A percentile compares a stretch with the other conserved stretches of the same genome.
These are phyloP conservation scores for Colletotrichum spaethianum DNA, from an alignment of 2,329 filamentous ascomycete species.

Conservation along the genomic window DNA sequence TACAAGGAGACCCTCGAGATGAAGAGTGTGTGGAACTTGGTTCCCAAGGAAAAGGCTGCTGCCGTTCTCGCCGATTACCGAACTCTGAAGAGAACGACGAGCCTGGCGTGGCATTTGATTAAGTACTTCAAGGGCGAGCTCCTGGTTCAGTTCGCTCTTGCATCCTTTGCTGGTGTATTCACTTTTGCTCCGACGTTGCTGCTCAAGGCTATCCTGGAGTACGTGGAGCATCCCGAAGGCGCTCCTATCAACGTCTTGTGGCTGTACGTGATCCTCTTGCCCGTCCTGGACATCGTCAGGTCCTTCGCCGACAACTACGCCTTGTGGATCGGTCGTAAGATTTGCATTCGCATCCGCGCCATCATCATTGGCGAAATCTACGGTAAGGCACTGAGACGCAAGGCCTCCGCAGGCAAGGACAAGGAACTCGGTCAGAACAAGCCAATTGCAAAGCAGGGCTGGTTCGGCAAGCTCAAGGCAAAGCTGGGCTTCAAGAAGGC, in stretches of 20 bases:
- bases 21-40: slow-evolving; percentile 90
- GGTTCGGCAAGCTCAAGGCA: slow-evolving; percentile 66
- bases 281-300: slow-evolving; percentile 84
- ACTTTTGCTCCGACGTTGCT: slow-evolving; percentile 94
- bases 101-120: slow-evolving; percentile 84
- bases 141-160: slow-evolving; percentile 84
- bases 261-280: slow-evolving; percentile 94
- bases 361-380: slow-evolving; percentile 99
- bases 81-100: slow-evolving; percentile 85
- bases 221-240: slow-evolving; percentile 85
- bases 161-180: slow-evolving; percentile 83
- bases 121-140: slow-evolving; percentile 87
- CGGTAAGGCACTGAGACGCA: slow-evolving; percentile 92
- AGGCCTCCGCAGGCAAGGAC: slow-evolving; percentile 85
- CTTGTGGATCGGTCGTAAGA: slow-evolving; percentile 93
- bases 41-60: slow-evolving; percentile 89
- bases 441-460: slow-evolving; percentile 53
- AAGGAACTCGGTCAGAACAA: slow-evolving; percentile 75
- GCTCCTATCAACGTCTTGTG: slow-evolving; percentile 91
- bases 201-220: slow-evolving; percentile 91
- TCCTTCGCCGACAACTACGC: slow-evolving; percentile 89
- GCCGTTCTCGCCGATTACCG: slow-evolving; percentile 86
- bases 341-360: slow-evolving; percentile 92
- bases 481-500: slow-evolving; percentile 71
- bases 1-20: slow-evolving; percentile 89